Evolutionary conservation across 345 rosid species (phyloP).

Genomic region (Eucalyptus shirleyi): DNA sequence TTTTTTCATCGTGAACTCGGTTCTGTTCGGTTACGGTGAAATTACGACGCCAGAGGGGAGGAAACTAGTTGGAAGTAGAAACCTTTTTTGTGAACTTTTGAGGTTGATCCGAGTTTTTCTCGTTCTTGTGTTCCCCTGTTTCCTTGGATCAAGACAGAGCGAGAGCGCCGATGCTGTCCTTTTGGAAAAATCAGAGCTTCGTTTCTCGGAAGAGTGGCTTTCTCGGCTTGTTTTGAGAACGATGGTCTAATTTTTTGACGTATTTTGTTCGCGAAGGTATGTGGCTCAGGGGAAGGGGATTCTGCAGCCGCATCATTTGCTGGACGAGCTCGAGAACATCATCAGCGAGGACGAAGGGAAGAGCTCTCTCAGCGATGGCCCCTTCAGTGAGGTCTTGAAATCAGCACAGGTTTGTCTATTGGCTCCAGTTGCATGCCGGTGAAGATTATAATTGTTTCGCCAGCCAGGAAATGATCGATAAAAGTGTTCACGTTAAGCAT

Average conservation of each 20-base stretch:
- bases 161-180: neutral
- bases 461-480: neutral
- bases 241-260: neutral
- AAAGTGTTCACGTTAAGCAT: neutral
- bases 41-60: neutral
- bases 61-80: neutral
- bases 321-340: slow-evolving; percentile 68
- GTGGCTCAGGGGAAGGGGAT: slow-evolving; percentile 92
- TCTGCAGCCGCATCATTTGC: slow-evolving; percentile 74
- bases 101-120: neutral
- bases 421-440: neutral
- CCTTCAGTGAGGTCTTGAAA: slow-evolving; percentile 67
- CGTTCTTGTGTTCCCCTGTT: neutral
- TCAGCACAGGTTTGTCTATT: slow-evolving; percentile 49
- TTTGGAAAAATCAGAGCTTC: neutral
- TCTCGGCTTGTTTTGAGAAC: neutral
- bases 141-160: neutral
- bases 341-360: slow-evolving; percentile 40
- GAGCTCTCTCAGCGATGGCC: slow-evolving; percentile 40
- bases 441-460: neutral
- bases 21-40: neutral
- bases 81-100: neutral
- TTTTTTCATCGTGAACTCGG: neutral
- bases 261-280: slow-evolving; percentile 35
- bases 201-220: neutral